Evolutionary conservation across 306 rosid species (phyloP), one percentile per base, ranked within the genome.

Genomic region (Mimosa pudica): DNA sequence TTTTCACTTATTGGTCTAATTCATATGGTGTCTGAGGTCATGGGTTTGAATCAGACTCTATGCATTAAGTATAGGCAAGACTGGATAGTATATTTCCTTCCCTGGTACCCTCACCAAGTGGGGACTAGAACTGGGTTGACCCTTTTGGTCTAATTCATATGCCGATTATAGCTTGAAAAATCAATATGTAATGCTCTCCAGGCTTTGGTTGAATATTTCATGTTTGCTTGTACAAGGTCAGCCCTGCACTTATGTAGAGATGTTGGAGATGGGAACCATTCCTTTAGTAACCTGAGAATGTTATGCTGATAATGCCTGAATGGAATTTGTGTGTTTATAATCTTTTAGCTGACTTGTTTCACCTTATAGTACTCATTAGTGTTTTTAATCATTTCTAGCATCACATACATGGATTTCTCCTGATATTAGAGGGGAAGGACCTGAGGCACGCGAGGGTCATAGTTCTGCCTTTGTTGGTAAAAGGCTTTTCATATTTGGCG

Each of bases 381-480:
- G 77, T 54, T 64, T 54, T 64, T 33, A 70, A 82, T 84, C 74
- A 45, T 82, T 66, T 79, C 68, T 64, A 96, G 99, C 94, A 73
- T 63, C 81, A 65, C 91, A 91, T 80, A 90, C 96, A 2, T 96
- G 99, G 99, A 82, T 87, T 45, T 86, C 84, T 82, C 99, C 98
- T 63, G 83, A 77, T 80, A 44, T 93, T 78, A 83, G 97, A 85
- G 99, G 99, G 10, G 94, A 93, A 33, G 97, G 97, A 51, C 99
- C 99, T 18, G 92, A 89, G 82, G 96, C 98, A 65, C 94, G 98
- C 2, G 99, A 96, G 84, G 99, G 99, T 87, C 99, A 96, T 83
- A 87, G 92, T 16, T 92, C 97, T 57, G 94, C 99, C 17, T 91
- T 89, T 46, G 92, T 96, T 84, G 99, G 98, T 70, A 89, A 82